Conservation (phyloP, 2,329 filamentous ascomycete genomes). For the Penicillium sp. region DNA sequence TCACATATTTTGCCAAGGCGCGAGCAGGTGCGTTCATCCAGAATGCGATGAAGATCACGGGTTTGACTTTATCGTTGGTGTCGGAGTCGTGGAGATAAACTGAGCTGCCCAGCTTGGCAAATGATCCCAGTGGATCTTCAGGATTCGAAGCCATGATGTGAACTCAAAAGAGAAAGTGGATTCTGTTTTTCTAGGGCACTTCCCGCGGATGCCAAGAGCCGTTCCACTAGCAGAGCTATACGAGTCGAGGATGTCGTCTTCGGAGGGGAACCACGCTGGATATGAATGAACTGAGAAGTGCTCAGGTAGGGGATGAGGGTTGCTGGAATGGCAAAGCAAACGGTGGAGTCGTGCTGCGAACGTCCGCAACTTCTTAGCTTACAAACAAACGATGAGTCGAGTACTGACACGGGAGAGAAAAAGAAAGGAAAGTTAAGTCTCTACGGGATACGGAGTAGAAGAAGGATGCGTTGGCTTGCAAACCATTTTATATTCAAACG, state of each 20-base stretch:
- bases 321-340: too few relatives aligned
- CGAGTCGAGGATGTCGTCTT: neutral
- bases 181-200: neutral
- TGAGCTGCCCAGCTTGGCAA: constrained; percentile 39
- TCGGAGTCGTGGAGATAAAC: constrained; percentile 42
- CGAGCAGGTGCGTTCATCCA: constrained; percentile 52
- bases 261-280: too few relatives aligned
- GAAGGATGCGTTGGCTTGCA: neutral
- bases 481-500: constrained; percentile 1
- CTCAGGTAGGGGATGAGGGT: too few relatives aligned
- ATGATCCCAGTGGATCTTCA: constrained; percentile 26
- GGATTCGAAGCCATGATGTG: constrained; percentile 12
- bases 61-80: constrained; percentile 6
- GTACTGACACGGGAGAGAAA: too few relatives aligned
- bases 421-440: too few relatives aligned
- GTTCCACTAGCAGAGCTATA: constrained; percentile 2
- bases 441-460: neutral
- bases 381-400: too few relatives aligned
- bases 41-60: constrained; percentile 46
- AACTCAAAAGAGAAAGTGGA: neutral
- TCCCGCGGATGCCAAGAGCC: constrained; percentile 11
- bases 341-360: too few relatives aligned
- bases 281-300: too few relatives aligned
- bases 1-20: constrained; percentile 51
- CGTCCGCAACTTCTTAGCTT: too few relatives aligned